Percentiles rank a stretch among this genome's conserved stretches.
phyloP scores from a whole-genome alignment of 805 yeast genomes.

The Limtongia smithiae region DNA sequence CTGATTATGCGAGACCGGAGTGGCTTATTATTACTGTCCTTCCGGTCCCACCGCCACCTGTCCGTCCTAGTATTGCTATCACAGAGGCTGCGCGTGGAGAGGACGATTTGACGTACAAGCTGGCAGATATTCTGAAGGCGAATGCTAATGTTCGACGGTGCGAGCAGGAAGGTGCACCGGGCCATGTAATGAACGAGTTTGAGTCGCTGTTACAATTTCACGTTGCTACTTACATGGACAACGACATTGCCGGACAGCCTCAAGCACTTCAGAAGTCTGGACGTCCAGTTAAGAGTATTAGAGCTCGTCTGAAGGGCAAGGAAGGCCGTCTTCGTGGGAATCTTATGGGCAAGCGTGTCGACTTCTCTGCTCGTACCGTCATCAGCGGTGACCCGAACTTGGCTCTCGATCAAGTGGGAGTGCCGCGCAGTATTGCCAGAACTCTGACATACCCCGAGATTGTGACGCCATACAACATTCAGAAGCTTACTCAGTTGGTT shows the following conservation, averaged over 20 bases:
- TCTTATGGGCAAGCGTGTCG: slow-evolving; percentile 98
- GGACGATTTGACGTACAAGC: slow-evolving; percentile 95
- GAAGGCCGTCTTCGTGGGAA: slow-evolving; percentile 99
- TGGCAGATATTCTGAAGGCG: slow-evolving; percentile 95
- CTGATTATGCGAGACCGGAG: slow-evolving; percentile 97
- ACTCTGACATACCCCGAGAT: slow-evolving; percentile 95
- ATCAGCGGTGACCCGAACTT: slow-evolving; percentile 98
- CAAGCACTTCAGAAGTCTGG: slow-evolving; percentile 98
- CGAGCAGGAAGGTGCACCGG: slow-evolving; percentile 98
- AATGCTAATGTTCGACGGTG: slow-evolving; percentile 95
- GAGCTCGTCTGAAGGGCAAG: slow-evolving; percentile 99
- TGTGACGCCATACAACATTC: slow-evolving; percentile 96
- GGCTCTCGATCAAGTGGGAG: slow-evolving; percentile 98
- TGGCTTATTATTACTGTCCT: slow-evolving; percentile 97
- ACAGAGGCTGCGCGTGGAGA: slow-evolving; percentile 98
- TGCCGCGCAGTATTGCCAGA: slow-evolving; percentile 93
- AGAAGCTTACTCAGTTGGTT: slow-evolving; percentile 84
- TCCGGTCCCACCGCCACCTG: slow-evolving; percentile 99
- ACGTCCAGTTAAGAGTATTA: slow-evolving; percentile 94
- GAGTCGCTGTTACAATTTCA: slow-evolving; percentile 94
- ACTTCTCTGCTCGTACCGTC: slow-evolving; percentile 97
- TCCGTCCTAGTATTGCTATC: slow-evolving; percentile 96
- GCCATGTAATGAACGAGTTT: slow-evolving; percentile 94
- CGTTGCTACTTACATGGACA: slow-evolving; percentile 99
- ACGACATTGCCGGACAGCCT: slow-evolving; percentile 99